Base-by-base conservation (phyloP, 768 basidiomycete genomes). In the Agaricus bisporus region DNA sequence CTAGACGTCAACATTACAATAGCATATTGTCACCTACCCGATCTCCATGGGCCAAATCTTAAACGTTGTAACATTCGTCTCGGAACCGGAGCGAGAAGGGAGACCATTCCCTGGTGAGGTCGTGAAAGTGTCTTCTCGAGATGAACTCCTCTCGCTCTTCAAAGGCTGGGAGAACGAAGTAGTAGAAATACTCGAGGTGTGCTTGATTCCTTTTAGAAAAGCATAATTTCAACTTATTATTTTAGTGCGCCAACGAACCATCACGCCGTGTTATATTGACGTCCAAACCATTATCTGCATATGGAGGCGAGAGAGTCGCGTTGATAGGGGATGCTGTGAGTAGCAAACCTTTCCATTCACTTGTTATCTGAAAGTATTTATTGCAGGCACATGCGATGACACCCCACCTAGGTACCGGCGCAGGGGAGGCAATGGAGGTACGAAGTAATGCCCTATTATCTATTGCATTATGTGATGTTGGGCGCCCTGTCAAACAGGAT, bases 391-490 rank as follows among this genome's bases (percentile, higher is more conserved):
- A 77, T 60, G 73, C 74, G 9, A 76, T 76, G 73, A 65, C 66
- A 1, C 70, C 77, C 5, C 72, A 75, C 63, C 70, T 72, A 56
- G 77, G 74, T n/a, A 72, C 74, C 9, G 75, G 75, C 26, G 75
- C 76, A n/a, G 76, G 75, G 3, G 74, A 76, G 60, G 75, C 74
- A 8, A 70, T 77, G 41, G 75, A 77, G 59, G 73, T 71, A 56
- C 12, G 48, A 25, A 22, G 14, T 41, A 26, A 43, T 12, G 18
- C 42, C 8, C 37, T 22, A 37, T 9, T 11, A 17, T 26, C 20
- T 43, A 6, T 8, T 17, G 2, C 17, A n/a, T 7, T 17, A 44
- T 32, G 0, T 9, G 41, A 14, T 47, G 28, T 38, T 22, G 22
- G 32, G 14, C 10, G 36, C 41, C 36, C 17, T 15, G 22, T 14